Evolutionary conservation across 2,329 filamentous ascomycete genomes (phyloP).

Genomic region (Penicillium fuscoglaucum): DNA sequence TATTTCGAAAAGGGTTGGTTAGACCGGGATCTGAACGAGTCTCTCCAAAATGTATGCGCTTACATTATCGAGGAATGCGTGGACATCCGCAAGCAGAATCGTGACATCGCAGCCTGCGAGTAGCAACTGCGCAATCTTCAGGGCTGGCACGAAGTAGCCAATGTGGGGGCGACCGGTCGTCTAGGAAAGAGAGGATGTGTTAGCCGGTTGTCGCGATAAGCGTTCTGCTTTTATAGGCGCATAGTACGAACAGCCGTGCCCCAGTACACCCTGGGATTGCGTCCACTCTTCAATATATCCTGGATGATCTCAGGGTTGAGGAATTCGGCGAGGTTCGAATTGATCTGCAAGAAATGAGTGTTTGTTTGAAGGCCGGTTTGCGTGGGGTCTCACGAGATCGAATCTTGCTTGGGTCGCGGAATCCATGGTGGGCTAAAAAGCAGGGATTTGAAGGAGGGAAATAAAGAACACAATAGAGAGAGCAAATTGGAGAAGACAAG

Average conservation of each 20-base stretch:
- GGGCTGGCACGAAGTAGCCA: constrained; percentile 61
- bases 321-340: constrained; percentile 76
- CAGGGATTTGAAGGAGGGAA: neutral
- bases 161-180: constrained; percentile 62
- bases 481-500: neutral
- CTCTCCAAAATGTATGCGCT: neutral
- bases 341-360: constrained; percentile 52
- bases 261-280: constrained; percentile 37
- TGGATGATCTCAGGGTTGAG: constrained; percentile 65
- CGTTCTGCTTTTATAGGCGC: too few species aligned
- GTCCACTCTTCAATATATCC: constrained; percentile 29
- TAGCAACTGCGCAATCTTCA: constrained; percentile 88
- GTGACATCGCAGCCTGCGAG: constrained; percentile 80
- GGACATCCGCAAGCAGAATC: constrained; percentile 68
- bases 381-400: neutral
- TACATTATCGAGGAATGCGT: constrained; percentile 51
- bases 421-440: neutral
- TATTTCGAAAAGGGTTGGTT: neutral
- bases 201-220: neutral
- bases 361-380: neutral
- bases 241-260: constrained; percentile 36
- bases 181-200: neutral
- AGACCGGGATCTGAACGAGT: neutral
- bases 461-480: neutral
- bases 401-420: neutral